Percentiles rank a stretch among this genome's conserved stretches.
Evolutionary conservation across 805 yeast genomes (phyloP).

Genomic region (Groenewaldozyma salmanticensis): DNA sequence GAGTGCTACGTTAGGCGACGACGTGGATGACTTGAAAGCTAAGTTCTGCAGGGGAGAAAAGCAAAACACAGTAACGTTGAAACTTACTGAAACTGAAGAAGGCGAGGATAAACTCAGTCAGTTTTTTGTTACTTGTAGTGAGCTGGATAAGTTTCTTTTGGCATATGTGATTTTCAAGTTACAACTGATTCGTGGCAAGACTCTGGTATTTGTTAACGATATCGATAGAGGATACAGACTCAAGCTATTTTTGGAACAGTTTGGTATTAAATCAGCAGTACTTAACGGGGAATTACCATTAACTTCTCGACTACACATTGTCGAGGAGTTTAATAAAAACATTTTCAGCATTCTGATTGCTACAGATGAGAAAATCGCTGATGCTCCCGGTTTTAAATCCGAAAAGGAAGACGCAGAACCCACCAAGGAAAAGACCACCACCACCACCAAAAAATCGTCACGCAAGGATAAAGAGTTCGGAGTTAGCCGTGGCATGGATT

Average conservation of each 20-base stretch:
- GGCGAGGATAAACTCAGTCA: slow-evolving; percentile 58
- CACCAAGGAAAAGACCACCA: slow-evolving; percentile 6
- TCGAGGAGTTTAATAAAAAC: slow-evolving; percentile 88
- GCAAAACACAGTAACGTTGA: slow-evolving; percentile 61
- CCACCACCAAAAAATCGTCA: slow-evolving; percentile 14
- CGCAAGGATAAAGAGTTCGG: slow-evolving; percentile 70
- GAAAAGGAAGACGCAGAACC: slow-evolving; percentile 18
- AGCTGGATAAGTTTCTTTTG: slow-evolving; percentile 82
- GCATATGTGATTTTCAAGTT: slow-evolving; percentile 89
- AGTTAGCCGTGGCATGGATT: slow-evolving; percentile 94
- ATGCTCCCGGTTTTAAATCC: slow-evolving; percentile 19
- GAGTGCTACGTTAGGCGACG: slow-evolving; percentile 93
- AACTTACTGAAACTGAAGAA: slow-evolving; percentile 61
- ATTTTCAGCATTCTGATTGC: slow-evolving; percentile 84
- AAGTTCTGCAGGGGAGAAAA: slow-evolving; percentile 50
- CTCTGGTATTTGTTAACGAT: slow-evolving; percentile 82
- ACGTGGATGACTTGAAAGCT: slow-evolving; percentile 63
- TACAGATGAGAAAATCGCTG: slow-evolving; percentile 76
- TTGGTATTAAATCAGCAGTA: slow-evolving; percentile 82
- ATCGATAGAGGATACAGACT: slow-evolving; percentile 93
- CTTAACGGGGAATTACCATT: slow-evolving; percentile 88
- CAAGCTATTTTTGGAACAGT: slow-evolving; percentile 84
- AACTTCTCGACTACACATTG: slow-evolving; percentile 87
- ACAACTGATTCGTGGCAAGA: slow-evolving; percentile 80
- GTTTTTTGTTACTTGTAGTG: slow-evolving; percentile 77